These are phyloP conservation scores for Lepidium aucheri DNA, from an alignment of 345 rosid species.

Conservation along the genomic window DNA sequence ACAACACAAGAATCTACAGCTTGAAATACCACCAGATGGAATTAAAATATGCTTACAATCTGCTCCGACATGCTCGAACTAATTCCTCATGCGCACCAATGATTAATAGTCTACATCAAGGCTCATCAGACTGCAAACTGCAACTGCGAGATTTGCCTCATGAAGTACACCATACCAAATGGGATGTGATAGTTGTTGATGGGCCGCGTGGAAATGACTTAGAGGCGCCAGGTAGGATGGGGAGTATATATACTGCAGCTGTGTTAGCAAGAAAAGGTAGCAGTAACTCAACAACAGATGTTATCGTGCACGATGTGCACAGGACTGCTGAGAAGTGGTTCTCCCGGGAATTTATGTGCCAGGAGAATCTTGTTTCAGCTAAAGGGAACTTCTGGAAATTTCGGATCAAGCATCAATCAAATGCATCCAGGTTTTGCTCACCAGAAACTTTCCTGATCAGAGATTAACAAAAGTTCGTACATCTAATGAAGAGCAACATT, in stretches of 20 bases:
- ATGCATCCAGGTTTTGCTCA: conserved; percentile 50
- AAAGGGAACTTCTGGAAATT: conserved; percentile 73
- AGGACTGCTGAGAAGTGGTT: conserved; percentile 83
- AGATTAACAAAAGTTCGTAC: conserved; percentile 11
- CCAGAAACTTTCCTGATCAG: conserved; percentile 13
- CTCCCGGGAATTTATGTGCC: conserved; percentile 86
- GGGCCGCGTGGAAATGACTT: conserved; percentile 60
- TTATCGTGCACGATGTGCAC: conserved; percentile 66
- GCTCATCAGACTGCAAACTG: conserved; percentile 43
- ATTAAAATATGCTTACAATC: conserved; percentile 52
- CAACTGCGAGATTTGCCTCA: conserved; percentile 47
- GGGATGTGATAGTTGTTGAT: conserved; percentile 83
- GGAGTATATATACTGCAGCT: conserved; percentile 63
- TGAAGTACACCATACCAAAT: conserved; percentile 43
- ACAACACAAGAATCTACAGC: conserved; percentile 43
- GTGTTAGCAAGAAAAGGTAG: conserved; percentile 46
- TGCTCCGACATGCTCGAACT: conserved; percentile 65
- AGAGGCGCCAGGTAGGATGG: conserved; percentile 81
- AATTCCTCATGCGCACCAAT: conserved; percentile 45
- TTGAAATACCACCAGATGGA: conserved; percentile 40
- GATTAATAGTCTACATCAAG: conserved; percentile 23
- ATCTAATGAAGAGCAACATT: not conserved
- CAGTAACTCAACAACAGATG: conserved; percentile 48
- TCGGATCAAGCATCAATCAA: conserved; percentile 38
- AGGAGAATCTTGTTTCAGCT: conserved; percentile 65